A percentile compares a stretch with the other conserved stretches of the same genome.
phyloP scores from a whole-genome alignment of 2,329 filamentous ascomycete species.

The Orbilia brochopaga region DNA sequence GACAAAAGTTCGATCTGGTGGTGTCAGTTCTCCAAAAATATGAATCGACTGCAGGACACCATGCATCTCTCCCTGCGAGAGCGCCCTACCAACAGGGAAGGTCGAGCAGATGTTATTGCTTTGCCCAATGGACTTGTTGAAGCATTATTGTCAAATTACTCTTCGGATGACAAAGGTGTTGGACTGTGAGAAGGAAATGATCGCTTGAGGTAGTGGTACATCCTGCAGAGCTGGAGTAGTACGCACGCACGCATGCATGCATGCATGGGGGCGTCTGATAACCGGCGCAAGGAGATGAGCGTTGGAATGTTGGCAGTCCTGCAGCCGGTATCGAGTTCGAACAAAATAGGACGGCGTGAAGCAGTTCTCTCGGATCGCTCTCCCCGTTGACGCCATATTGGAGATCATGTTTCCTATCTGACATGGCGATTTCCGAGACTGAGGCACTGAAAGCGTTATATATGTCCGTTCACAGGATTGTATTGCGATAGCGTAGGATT shows the following conservation, averaged over 20 bases:
- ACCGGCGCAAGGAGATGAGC: slow-evolving; percentile 18
- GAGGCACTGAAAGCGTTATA: neutral
- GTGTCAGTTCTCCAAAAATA: slow-evolving; percentile 38
- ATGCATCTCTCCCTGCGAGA: slow-evolving; percentile 41
- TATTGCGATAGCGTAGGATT: no score
- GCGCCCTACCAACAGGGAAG: slow-evolving; percentile 42
- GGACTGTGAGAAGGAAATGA: neutral
- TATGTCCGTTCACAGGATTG: no score
- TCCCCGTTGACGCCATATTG: slow-evolving; percentile 35
- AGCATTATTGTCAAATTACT: slow-evolving; percentile 25
- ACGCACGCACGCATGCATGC: slow-evolving; percentile 11
- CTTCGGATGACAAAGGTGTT: slow-evolving; percentile 2
- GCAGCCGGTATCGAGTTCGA: slow-evolving; percentile 17
- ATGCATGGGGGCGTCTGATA: slow-evolving; percentile 33
- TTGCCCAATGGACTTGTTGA: slow-evolving; percentile 42
- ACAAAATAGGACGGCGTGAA: slow-evolving; percentile 7
- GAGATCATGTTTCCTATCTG: slow-evolving; percentile 18
- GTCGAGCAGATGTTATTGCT: slow-evolving; percentile 32
- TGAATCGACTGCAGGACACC: slow-evolving; percentile 23
- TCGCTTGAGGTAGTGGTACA: slow-evolving; percentile 20
- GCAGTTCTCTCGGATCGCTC: neutral
- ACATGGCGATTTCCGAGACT: slow-evolving; percentile 4
- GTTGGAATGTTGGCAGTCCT: slow-evolving; percentile 40
- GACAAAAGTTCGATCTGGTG: slow-evolving; percentile 7
- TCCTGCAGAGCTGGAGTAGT: neutral